A percentile compares a stretch with the other conserved stretches of the same genome.
phyloP scores from a whole-genome alignment of 139 green algal species.

The Coelastrella sp. region DNA sequence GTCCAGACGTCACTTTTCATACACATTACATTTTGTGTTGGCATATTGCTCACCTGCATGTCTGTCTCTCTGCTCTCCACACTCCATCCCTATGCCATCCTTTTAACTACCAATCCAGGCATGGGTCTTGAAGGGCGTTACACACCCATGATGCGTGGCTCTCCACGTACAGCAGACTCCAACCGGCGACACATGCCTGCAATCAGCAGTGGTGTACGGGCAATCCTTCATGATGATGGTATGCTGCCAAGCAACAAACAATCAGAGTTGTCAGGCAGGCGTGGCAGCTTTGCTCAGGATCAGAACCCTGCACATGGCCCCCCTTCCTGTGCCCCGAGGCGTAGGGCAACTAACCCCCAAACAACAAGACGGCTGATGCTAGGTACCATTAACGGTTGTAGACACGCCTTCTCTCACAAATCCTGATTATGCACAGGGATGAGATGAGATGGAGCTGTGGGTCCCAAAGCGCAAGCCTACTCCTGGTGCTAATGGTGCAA shows the following conservation, averaged over 20 bases:
- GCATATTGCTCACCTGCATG: no score
- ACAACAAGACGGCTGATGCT: no score
- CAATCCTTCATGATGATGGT: not conserved
- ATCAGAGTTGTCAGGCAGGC: not conserved
- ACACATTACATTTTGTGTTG: no score
- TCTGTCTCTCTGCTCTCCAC: no score
- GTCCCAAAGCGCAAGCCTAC: slow-evolving; percentile 25
- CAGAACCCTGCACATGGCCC: no score
- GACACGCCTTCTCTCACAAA: no score
- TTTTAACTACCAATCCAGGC: not conserved
- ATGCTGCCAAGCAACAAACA: not conserved
- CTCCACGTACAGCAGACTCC: not conserved
- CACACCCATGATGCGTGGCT: not conserved
- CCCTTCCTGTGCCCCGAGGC: no score
- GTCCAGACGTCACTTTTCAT: no score
- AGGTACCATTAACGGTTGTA: no score
- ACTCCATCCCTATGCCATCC: no score
- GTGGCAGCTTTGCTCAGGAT: not conserved
- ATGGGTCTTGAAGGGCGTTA: not conserved
- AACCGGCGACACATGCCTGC: not conserved
- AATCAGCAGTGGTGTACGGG: not conserved
- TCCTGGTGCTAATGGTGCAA: not conserved
- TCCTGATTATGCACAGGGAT: no score
- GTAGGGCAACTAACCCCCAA: no score
- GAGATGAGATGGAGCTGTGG: not conserved